Base-by-base conservation (phyloP, 106 monocot genomes). In the Dendrobium huoshanense region DNA sequence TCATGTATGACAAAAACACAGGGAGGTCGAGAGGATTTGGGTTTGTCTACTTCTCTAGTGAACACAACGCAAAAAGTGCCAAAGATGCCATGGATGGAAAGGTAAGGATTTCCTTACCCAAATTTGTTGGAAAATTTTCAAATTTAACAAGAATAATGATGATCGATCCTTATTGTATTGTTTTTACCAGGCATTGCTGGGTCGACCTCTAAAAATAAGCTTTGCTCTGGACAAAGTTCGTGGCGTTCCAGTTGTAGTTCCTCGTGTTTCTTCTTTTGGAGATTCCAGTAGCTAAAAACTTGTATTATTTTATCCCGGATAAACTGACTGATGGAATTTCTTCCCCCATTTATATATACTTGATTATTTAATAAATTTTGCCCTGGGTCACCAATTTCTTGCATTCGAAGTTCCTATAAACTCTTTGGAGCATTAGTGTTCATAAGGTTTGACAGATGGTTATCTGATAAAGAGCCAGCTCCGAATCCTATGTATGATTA, bases 11-110 rank as follows among this genome's bases (percentile, higher is more conserved):
- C 78, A 93, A 90, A 81, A 90, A 87, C 79, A 88, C 91, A 77
- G 96, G 96, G 43, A 91, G 96, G 73, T 92, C 93, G 78, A 93
- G 96, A 85, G 96, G 96, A 31, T 96, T 96, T 70, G 96, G 96
- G 4, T 96, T 96, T 77, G 85, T 96, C 42, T 79, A 90, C 43
- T 96, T 96, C 75, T 77, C 93, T 22, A 79, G 67, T 16, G 87
- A 87, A 37, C 44, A 86, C 41, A 87, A 90, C 74, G 96, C 96
- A 51, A 87, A 79, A 79, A 81, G 56, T 68, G 96, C 96, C 41
- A 96, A 90, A 85, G 81, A 90, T 81, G 96, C 91, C 79, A 94
- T 96, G 93, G 93, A 96, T 92, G 93, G 96, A 79, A 96, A 96
- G 88, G 96, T 93, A 86, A 77, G 15, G 42, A 17, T 41, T 1